phyloP scores from a whole-genome alignment of 768 basidiomycete species.

The Hygrocybe coccinea region DNA sequence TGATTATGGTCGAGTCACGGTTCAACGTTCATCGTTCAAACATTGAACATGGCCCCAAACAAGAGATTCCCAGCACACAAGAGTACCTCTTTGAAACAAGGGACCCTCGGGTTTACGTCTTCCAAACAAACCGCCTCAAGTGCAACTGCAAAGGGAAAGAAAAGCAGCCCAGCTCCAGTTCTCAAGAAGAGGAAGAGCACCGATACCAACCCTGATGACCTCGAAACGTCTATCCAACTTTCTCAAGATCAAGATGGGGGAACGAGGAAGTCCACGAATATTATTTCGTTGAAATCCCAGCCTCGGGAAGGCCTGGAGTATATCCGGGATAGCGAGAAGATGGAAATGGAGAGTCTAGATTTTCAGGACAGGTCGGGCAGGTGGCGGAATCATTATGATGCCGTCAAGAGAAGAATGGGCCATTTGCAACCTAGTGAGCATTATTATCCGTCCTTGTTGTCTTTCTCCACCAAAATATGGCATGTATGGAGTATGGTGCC shows the following conservation, averaged over 20 bases:
- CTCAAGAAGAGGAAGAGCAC: slow-evolving; percentile 12
- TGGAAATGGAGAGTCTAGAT: slow-evolving; percentile 28
- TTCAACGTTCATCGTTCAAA: too few relatives aligned
- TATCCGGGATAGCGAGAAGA: slow-evolving; percentile 11
- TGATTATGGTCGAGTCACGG: too few relatives aligned
- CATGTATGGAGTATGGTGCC: neutral
- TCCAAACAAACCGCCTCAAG: slow-evolving; percentile 41
- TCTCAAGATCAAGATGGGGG: neutral
- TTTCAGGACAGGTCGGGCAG: slow-evolving; percentile 45
- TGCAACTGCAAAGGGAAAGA: slow-evolving; percentile 20
- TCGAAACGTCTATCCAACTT: neutral
- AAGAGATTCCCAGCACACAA: slow-evolving; percentile 9
- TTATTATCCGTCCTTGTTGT: neutral
- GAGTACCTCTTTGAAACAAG: slow-evolving; percentile 37
- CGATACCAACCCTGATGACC: neutral
- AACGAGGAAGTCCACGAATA: neutral
- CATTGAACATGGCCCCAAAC: neutral
- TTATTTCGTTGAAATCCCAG: slow-evolving; percentile 1
- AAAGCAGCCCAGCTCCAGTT: slow-evolving; percentile 9
- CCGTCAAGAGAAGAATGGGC: slow-evolving; percentile 51
- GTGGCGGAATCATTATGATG: slow-evolving; percentile 49
- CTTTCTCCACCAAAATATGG: neutral
- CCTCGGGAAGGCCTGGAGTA: slow-evolving; percentile 14
- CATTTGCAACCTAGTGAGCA: slow-evolving; percentile 55
- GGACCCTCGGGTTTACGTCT: slow-evolving; percentile 41